Percentiles rank a stretch among this genome's conserved stretches.
These are phyloP conservation scores for Hypoxylon fuscum DNA, from an alignment of 495 filamentous ascomycete genomes.

Conservation along the genomic window DNA sequence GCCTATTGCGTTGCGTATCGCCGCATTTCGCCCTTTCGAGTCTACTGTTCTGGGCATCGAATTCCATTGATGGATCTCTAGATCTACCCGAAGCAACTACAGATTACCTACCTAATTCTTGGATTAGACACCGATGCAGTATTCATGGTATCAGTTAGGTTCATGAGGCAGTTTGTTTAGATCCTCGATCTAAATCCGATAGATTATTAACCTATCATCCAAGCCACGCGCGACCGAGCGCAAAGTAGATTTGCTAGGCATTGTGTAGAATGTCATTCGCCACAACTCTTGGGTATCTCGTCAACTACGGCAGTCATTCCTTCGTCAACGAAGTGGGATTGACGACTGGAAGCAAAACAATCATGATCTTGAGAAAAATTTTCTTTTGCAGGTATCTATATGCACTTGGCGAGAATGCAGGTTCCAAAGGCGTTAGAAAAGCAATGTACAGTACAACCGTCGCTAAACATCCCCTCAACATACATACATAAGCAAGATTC, in stretches of 20 bases:
- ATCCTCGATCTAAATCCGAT: constrained; percentile 29
- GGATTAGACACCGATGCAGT: constrained; percentile 35
- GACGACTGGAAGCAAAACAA: constrained; percentile 15
- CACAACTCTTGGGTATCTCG: constrained; percentile 7
- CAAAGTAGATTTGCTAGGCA: constrained; percentile 34
- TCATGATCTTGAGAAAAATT: constrained; percentile 20
- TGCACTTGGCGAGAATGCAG: constrained; percentile 37
- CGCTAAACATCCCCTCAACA: constrained; percentile 18
- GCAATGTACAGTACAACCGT: background rate
- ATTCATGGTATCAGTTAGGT: constrained; percentile 20
- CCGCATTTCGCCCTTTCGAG: constrained; percentile 28
- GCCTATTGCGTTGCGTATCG: constrained; percentile 24
- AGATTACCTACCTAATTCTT: constrained; percentile 17
- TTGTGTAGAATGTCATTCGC: constrained; percentile 26
- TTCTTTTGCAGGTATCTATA: constrained; percentile 10
- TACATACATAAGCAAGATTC: constrained; percentile 9
- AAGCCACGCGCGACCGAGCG: constrained; percentile 28
- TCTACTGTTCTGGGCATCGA: constrained; percentile 1
- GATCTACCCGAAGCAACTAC: constrained; percentile 30
- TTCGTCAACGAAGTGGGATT: constrained; percentile 4
- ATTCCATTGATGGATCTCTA: constrained; percentile 21
- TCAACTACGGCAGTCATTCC: constrained; percentile 28
- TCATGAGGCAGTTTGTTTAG: constrained; percentile 9
- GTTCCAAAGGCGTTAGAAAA: constrained; percentile 16
- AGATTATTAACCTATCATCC: constrained; percentile 38